phyloP scores from a whole-genome alignment of 805 yeast species.

The Ogataea parapolymorpha region DNA sequence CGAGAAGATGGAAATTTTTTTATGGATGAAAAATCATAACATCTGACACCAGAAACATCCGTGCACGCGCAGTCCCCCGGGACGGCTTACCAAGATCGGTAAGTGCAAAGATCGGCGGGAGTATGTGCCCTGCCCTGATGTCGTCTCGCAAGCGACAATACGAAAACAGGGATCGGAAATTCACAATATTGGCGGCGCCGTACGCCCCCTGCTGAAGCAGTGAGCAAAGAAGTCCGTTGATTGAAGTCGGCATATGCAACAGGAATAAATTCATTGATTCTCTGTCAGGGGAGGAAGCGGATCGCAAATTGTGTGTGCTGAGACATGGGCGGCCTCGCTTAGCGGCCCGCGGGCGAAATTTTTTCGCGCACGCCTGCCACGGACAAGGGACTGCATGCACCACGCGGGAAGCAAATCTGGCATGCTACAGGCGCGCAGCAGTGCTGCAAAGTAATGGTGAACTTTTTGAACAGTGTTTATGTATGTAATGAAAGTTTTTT shows the following conservation, averaged over 20 bases:
- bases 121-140: slow-evolving; percentile 7
- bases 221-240: background rate
- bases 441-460: slow-evolving; percentile 8
- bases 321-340: background rate
- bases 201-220: too few relatives aligned
- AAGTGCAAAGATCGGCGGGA: background rate
- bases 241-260: background rate
- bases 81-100: background rate
- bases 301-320: background rate
- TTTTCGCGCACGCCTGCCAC: slow-evolving; percentile 2
- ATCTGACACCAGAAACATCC: slow-evolving; percentile 1
- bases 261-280: background rate
- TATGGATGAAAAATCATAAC: background rate
- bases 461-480: slow-evolving; percentile 6
- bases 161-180: background rate
- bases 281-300: background rate
- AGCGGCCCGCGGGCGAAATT: background rate
- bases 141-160: background rate
- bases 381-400: slow-evolving; percentile 8
- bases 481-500: slow-evolving; percentile 10
- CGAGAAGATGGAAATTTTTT: slow-evolving; percentile 7
- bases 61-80: slow-evolving; percentile 1
- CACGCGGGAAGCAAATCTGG: slow-evolving; percentile 12
- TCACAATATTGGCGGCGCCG: too few relatives aligned
- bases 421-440: slow-evolving; percentile 12